Evolutionary conservation across 2,329 filamentous ascomycete species (phyloP).

Genomic region (Penicillium occitanis): DNA sequence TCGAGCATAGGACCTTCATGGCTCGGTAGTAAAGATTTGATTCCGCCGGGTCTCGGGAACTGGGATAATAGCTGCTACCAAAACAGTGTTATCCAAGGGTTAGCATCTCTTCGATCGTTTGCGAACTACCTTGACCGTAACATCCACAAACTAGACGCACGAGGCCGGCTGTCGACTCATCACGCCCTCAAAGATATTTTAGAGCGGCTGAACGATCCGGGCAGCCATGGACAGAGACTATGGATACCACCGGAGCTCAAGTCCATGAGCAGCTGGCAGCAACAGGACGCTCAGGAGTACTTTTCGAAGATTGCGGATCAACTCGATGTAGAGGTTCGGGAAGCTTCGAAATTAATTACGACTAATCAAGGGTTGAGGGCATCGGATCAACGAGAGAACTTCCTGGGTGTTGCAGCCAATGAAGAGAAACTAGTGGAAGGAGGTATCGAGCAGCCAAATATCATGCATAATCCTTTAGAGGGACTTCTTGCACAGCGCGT

Average conservation of each 20-base stretch:
- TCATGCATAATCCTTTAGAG: constrained; percentile 74
- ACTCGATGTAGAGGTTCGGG: constrained; percentile 72
- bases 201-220: constrained; percentile 64
- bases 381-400: constrained; percentile 36
- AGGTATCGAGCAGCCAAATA: constrained; percentile 23
- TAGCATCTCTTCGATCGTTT: constrained; percentile 73
- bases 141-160: constrained; percentile 36
- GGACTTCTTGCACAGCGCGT: constrained; percentile 86
- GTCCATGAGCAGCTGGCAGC: constrained; percentile 91
- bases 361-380: constrained; percentile 45
- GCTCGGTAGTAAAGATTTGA: constrained; percentile 35
- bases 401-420: constrained; percentile 28
- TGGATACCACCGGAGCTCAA: constrained; percentile 83
- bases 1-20: constrained; percentile 53
- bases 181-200: constrained; percentile 65
- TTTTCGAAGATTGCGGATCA: constrained; percentile 86
- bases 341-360: constrained; percentile 48
- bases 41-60: constrained; percentile 72
- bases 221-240: constrained; percentile 71
- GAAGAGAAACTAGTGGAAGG: constrained; percentile 20
- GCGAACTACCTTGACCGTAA: constrained; percentile 61
- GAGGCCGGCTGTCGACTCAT: constrained; percentile 48
- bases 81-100: constrained; percentile 86
- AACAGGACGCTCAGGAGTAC: constrained; percentile 98
- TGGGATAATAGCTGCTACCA: constrained; percentile 97